Percentiles rank a stretch among this genome's conserved stretches.
These are phyloP conservation scores for Taiozyma sp. DNA, from an alignment of 1,139 yeast species.

Conservation along the genomic window DNA sequence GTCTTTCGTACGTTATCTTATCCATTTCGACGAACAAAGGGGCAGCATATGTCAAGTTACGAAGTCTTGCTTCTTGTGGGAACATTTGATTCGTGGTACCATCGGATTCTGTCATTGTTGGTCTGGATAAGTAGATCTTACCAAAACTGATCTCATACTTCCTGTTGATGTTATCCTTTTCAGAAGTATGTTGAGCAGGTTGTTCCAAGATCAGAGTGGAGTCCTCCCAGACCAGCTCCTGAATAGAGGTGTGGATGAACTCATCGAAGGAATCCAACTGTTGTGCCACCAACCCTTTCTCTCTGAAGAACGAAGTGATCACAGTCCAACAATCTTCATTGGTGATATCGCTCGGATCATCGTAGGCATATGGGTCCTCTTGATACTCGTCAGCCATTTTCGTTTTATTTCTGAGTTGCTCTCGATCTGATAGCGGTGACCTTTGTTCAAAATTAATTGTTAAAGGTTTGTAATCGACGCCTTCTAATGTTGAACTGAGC, in stretches of 20 bases:
- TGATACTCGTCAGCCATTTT: conserved; percentile 26
- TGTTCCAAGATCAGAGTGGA: conserved; percentile 91
- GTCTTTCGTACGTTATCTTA: conserved; percentile 80
- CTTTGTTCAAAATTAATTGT: not conserved
- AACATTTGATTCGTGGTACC: conserved; percentile 98
- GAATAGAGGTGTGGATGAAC: conserved; percentile 94
- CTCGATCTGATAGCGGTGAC: not conserved
- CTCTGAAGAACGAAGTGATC: conserved; percentile 91
- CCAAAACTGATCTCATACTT: conserved; percentile 96
- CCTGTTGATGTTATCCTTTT: conserved; percentile 82
- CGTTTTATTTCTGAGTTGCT: not conserved
- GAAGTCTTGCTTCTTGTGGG: conserved; percentile 96
- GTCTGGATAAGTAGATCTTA: conserved; percentile 91
- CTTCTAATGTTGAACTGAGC: not conserved
- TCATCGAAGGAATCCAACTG: conserved; percentile 98
- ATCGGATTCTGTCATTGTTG: conserved; percentile 98
- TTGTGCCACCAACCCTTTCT: conserved; percentile 95
- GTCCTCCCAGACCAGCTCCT: conserved; percentile 95
- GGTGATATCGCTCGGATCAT: conserved; percentile 63
- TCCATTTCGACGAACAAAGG: conserved; percentile 96
- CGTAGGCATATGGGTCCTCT: conserved; percentile 63
- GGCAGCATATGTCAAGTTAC: conserved; percentile 94
- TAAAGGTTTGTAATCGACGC: not conserved
- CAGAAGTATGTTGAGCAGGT: conserved; percentile 96
- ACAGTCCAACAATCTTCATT: conserved; percentile 99